Evolutionary conservation across 192 early-diverging fungal genomes (phyloP).

Genomic region (Dispira parvispora): DNA sequence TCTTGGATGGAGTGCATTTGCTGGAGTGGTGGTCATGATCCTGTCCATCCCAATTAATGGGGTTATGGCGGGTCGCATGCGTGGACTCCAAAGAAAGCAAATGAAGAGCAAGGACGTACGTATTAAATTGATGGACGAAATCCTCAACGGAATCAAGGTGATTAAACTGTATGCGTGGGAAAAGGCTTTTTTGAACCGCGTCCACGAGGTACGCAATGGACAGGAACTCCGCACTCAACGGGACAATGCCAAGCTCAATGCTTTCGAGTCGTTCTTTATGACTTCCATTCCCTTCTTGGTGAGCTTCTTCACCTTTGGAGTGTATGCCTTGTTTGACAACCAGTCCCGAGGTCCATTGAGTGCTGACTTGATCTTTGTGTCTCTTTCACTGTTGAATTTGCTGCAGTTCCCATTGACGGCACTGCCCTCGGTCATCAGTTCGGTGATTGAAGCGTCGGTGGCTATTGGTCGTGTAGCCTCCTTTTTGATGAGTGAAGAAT

Average conservation of each 20-base stretch:
- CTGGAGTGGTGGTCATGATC: conserved; percentile 70
- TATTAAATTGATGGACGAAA: conserved; percentile 65
- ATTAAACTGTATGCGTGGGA: conserved; percentile 98
- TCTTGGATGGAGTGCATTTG: conserved; percentile 66
- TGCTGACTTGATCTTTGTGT: conserved; percentile 61
- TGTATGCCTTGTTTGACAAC: conserved; percentile 48
- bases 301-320: conserved; percentile 61
- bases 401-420: conserved; percentile 73
- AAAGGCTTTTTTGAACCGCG: conserved; percentile 46
- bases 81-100: conserved; percentile 52
- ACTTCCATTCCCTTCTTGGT: conserved; percentile 78
- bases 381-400: conserved; percentile 82
- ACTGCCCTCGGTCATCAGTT: conserved; percentile 67
- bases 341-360: conserved; percentile 35
- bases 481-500: conserved; percentile 67
- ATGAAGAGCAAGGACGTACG: conserved; percentile 74
- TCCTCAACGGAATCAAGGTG: conserved; percentile 79
- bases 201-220: conserved; percentile 47
- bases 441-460: conserved; percentile 65
- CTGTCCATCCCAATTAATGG: conserved; percentile 63
- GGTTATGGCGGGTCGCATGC: conserved; percentile 40
- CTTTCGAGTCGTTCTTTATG: conserved; percentile 61
- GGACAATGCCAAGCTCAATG: conserved; percentile 51
- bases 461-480: conserved; percentile 61
- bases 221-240: conserved; percentile 58